Percentiles rank a stretch among this genome's conserved stretches.
Conservation (phyloP, 1,139 yeast species). For the Hansenula lynferdii region DNA sequence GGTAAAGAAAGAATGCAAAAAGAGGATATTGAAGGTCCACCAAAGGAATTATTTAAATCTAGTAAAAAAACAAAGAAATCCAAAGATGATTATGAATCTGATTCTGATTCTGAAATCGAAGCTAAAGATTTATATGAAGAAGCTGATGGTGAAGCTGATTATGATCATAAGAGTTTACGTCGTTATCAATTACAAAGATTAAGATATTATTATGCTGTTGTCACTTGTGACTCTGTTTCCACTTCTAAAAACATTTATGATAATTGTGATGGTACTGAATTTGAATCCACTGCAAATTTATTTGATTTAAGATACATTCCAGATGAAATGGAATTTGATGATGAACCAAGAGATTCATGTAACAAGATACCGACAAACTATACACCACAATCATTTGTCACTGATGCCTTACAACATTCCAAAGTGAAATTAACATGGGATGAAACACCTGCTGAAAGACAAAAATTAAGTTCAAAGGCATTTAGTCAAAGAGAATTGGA, state of each 20-base stretch:
- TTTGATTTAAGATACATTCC: conserved; percentile 93
- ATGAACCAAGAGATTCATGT: conserved; percentile 70
- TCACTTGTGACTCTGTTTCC: conserved; percentile 66
- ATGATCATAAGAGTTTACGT: conserved; percentile 61
- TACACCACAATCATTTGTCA: conserved; percentile 79
- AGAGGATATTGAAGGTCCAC: conserved; percentile 93
- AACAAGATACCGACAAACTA: conserved; percentile 68
- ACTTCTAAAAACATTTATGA: conserved; percentile 78
- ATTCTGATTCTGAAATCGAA: conserved; percentile 47
- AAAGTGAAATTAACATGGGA: conserved; percentile 96
- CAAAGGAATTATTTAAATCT: conserved; percentile 68
- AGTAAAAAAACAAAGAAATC: conserved; percentile 32
- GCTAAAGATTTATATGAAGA: conserved; percentile 67
- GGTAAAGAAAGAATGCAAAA: conserved; percentile 91
- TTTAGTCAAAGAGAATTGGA: conserved; percentile 90
- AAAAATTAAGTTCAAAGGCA: conserved; percentile 72
- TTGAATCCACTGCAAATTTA: conserved; percentile 91
- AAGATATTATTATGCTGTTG: conserved; percentile 91
- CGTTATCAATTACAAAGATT: conserved; percentile 83
- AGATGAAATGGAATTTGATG: conserved; percentile 83
- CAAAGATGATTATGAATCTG: conserved; percentile 34
- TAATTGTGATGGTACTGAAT: conserved; percentile 92
- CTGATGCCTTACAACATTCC: conserved; percentile 92
- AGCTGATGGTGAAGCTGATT: conserved; percentile 67
- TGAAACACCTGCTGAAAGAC: conserved; percentile 91